Evolutionary conservation across 2,329 filamentous ascomycete species (phyloP).

Genomic region (Rhynchosporium graminicola): DNA sequence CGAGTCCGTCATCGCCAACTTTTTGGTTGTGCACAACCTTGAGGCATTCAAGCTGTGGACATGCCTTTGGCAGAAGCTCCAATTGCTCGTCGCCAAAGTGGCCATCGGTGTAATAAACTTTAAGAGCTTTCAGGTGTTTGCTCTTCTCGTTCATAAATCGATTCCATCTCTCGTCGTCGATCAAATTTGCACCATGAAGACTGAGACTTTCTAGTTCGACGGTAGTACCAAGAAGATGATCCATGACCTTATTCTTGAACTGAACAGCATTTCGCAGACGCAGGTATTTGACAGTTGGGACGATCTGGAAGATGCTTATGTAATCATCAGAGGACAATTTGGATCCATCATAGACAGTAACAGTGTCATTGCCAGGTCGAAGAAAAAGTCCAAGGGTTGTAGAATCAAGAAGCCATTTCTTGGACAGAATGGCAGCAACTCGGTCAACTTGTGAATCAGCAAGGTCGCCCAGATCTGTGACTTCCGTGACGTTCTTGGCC

Average conservation of each 20-base stretch:
- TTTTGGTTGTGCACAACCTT: conserved; percentile 82
- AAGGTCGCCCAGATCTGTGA: conserved; percentile 62
- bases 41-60: conserved; percentile 69
- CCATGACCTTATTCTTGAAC: conserved; percentile 81
- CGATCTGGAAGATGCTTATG: conserved; percentile 75
- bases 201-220: conserved; percentile 71
- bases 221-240: conserved; percentile 75
- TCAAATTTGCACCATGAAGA: conserved; percentile 80
- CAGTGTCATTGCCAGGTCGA: conserved; percentile 50
- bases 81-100: conserved; percentile 76
- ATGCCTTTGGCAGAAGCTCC: conserved; percentile 59
- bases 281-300: conserved; percentile 67
- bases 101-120: conserved; percentile 81
- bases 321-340: conserved; percentile 76
- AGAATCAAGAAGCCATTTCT: conserved; percentile 56
- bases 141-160: conserved; percentile 69
- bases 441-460: conserved; percentile 58
- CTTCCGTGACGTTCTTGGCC: conserved; percentile 62
- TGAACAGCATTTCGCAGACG: conserved; percentile 85
- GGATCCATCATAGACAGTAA: conserved; percentile 59
- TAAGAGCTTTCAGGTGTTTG: conserved; percentile 62
- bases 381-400: conserved; percentile 59
- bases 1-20: conserved; percentile 65
- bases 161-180: conserved; percentile 76
- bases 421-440: conserved; percentile 60